Base-by-base conservation (phyloP, 2,329 filamentous ascomycete genomes). In the Ceratocystis colombiana region DNA sequence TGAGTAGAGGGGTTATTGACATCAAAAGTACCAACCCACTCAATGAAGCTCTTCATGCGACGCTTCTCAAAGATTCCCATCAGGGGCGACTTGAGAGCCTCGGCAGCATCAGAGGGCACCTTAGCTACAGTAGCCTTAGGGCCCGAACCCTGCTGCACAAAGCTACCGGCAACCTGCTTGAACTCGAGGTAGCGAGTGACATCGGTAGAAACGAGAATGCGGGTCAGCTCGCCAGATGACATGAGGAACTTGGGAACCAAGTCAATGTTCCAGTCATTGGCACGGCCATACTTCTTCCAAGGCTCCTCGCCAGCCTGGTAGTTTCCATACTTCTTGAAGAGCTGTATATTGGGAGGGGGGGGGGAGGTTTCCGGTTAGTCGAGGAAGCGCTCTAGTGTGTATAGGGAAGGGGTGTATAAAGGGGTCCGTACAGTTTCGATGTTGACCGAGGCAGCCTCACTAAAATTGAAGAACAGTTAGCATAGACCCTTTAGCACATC, bases 231-330 rank as follows among this genome's bases (percentile, higher is more conserved):
- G 77, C 94, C 94, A 70, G 95, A 96, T 68, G 93, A 91, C 92
- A 99, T 97, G 77, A 99, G 85, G 73, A 99, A 87, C 83, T 99
- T 99, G 71, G 94, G 93, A 62, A 99, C 92, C 69, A 99, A 84
- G 76, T 99, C 95, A 77, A 99, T 95, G 82, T 96, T 97, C 94
- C 94, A 99, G 83, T 97, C 93, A 79, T 96, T 96, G 75, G 87
- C 82, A 68, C 94, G 88, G 72, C 93, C 93, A 77, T 96, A 97
- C 78, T 96, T 92, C 82, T 95, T 93, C 94, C 94, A 97, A 71
- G 93, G 92, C 81, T 96, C 89, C 74, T 91, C 87, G 72, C 88
- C 89, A 69, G 82, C 76, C 68, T 79, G 76, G 75, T 85, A 89
- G 81, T 94, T 94, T 76, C 90, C 89, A 77, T 96, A 95, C 77